Percentiles rank a stretch among this genome's conserved stretches.
Conservation (phyloP, 495 filamentous ascomycete species). For the Aspergillus olivimuriae region DNA sequence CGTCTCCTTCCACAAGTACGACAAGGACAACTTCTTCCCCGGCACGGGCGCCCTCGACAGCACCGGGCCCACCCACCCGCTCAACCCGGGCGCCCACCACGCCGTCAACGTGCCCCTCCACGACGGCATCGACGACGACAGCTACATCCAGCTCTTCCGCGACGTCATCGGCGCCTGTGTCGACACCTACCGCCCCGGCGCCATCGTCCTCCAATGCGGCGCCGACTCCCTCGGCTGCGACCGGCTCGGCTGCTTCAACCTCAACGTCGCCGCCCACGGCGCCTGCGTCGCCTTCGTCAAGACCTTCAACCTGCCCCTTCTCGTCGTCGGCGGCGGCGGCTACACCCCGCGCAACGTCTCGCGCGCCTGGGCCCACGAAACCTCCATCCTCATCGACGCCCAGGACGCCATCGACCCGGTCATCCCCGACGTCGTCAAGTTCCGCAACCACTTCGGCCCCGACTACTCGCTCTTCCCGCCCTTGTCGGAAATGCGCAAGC, state of each 20-base stretch:
- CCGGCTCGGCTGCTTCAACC: slow-evolving; percentile 89
- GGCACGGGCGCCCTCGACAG: slow-evolving; percentile 56
- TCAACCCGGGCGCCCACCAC: slow-evolving; percentile 59
- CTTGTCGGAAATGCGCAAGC: slow-evolving; percentile 58
- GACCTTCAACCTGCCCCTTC: slow-evolving; percentile 64
- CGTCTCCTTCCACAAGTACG: slow-evolving; percentile 95
- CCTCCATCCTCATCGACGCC: slow-evolving; percentile 77
- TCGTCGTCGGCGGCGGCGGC: slow-evolving; percentile 90
- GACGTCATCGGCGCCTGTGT: slow-evolving; percentile 71
- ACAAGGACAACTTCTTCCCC: slow-evolving; percentile 70
- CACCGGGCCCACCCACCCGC: slow-evolving; percentile 52
- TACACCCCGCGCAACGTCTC: slow-evolving; percentile 98
- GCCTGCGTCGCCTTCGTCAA: slow-evolving; percentile 87
- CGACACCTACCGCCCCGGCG: slow-evolving; percentile 68
- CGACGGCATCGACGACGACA: slow-evolving; percentile 85
- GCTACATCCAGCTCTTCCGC: slow-evolving; percentile 81
- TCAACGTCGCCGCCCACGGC: slow-evolving; percentile 90
- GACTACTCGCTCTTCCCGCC: slow-evolving; percentile 72
- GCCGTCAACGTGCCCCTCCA: slow-evolving; percentile 61
- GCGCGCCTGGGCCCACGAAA: slow-evolving; percentile 94
- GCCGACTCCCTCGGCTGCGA: slow-evolving; percentile 94
- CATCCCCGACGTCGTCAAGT: slow-evolving; percentile 66
- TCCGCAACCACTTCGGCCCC: slow-evolving; percentile 76
- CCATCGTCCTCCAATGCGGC: slow-evolving; percentile 93
- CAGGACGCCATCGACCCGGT: slow-evolving; percentile 62